A percentile compares a stretch with the other conserved stretches of the same genome.
These are phyloP conservation scores for Colletotrichum australisinense DNA, from an alignment of 2,329 filamentous ascomycete genomes.

Conservation along the genomic window DNA sequence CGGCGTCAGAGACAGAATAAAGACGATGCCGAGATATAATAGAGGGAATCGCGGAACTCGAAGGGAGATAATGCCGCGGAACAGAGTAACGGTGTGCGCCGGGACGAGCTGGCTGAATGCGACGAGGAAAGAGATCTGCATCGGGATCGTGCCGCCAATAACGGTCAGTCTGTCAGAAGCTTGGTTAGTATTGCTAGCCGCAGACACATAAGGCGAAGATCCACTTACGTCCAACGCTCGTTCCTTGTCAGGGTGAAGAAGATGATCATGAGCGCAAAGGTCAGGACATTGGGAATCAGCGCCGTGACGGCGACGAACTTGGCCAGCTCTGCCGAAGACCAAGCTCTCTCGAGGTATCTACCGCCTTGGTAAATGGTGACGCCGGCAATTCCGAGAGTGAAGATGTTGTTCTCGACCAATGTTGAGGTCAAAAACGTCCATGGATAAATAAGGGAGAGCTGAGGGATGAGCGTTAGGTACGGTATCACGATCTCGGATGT, in stretches of 20 bases:
- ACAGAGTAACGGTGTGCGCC: conserved; percentile 95
- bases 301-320: conserved; percentile 87
- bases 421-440: conserved; percentile 92
- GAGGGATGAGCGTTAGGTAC: conserved; percentile 88
- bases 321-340: conserved; percentile 90
- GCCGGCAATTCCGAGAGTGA: conserved; percentile 82
- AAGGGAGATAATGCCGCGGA: conserved; percentile 88
- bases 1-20: conserved; percentile 70
- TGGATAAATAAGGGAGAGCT: conserved; percentile 85
- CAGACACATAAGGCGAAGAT: neutral
- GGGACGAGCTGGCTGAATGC: conserved; percentile 98
- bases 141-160: conserved; percentile 87
- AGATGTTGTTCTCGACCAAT: conserved; percentile 92
- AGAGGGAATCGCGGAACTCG: conserved; percentile 81
- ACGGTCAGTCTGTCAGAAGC: conserved; percentile 73
- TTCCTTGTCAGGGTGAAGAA: conserved; percentile 78
- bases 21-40: conserved; percentile 79
- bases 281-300: conserved; percentile 82
- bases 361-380: conserved; percentile 91
- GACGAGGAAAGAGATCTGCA: conserved; percentile 94
- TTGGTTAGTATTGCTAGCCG: conserved; percentile 35
- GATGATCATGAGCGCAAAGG: conserved; percentile 79
- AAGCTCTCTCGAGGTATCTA: conserved; percentile 93
- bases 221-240: conserved; percentile 75
- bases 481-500: conserved; percentile 78